Conservation (phyloP, 2,329 filamentous ascomycete genomes). For the Madurella fahalii region DNA sequence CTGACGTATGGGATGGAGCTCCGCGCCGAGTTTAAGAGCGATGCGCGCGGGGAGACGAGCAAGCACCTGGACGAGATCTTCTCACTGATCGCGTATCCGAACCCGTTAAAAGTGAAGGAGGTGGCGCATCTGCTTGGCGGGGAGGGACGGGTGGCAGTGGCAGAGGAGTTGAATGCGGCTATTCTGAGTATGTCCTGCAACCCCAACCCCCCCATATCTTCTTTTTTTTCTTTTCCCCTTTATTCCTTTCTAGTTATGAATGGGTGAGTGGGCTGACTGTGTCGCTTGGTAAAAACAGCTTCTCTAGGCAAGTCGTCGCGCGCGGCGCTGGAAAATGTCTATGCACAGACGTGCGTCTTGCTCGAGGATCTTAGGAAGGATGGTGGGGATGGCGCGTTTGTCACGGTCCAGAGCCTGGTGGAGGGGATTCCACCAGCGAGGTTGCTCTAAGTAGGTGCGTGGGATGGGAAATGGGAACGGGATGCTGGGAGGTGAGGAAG, state of each 20-base stretch:
- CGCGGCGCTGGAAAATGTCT: slow-evolving; percentile 78
- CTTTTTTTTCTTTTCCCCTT: background rate
- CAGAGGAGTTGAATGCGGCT: slow-evolving; percentile 89
- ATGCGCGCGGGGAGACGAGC: slow-evolving; percentile 65
- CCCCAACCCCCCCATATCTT: slow-evolving; percentile 4
- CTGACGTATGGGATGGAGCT: slow-evolving; percentile 77
- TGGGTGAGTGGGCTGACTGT: background rate
- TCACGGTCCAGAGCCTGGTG: slow-evolving; percentile 56
- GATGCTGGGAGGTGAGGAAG: no score
- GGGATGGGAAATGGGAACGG: no score
- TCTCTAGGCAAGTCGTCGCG: slow-evolving; percentile 86
- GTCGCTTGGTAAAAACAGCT: slow-evolving; percentile 48
- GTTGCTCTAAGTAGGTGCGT: slow-evolving; percentile 5
- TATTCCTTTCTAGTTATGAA: background rate
- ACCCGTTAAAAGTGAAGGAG: slow-evolving; percentile 69
- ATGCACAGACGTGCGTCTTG: slow-evolving; percentile 80
- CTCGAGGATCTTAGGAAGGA: slow-evolving; percentile 77
- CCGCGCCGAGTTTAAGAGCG: slow-evolving; percentile 69
- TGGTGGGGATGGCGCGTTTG: slow-evolving; percentile 76
- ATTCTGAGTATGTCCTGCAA: slow-evolving; percentile 67
- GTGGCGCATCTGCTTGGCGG: slow-evolving; percentile 75
- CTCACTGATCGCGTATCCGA: slow-evolving; percentile 79
- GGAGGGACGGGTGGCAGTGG: slow-evolving; percentile 70
- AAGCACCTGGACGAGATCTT: slow-evolving; percentile 80
- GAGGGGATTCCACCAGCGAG: slow-evolving; percentile 36